Percentiles rank a stretch among this genome's conserved stretches.
Evolutionary conservation across 2,329 filamentous ascomycete genomes (phyloP).

Genomic region (Ophiostoma novo-ulmi): DNA sequence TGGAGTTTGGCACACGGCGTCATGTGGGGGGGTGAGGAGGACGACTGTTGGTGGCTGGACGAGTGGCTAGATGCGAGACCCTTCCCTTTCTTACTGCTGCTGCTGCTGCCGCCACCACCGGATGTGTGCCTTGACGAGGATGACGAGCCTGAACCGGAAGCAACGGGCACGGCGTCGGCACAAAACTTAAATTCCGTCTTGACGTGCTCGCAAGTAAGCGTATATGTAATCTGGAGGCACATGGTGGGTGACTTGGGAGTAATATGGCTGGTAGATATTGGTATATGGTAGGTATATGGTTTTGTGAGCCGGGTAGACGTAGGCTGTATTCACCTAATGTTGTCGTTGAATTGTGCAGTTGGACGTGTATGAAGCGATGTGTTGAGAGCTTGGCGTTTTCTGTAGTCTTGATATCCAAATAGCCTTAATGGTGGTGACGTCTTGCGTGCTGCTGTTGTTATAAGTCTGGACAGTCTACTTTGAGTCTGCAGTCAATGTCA

Average conservation of each 20-base stretch:
- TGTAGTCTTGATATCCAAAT: no score
- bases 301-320: background rate
- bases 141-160: background rate
- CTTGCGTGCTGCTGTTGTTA: background rate
- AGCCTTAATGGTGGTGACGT: background rate
- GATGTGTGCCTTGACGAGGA: conserved; percentile 14
- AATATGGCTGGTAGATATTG: background rate
- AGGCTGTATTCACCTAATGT: background rate
- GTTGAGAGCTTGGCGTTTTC: background rate
- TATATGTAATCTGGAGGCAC: conserved; percentile 49
- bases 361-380: background rate
- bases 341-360: background rate
- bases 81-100: conserved; percentile 22
- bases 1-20: conserved; percentile 42
- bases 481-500: background rate
- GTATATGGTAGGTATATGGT: background rate
- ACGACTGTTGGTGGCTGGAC: conserved; percentile 20
- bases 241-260: conserved; percentile 34
- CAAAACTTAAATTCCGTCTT: conserved; percentile 44
- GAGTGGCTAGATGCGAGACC: background rate
- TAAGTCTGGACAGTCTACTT: no score
- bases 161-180: conserved; percentile 34
- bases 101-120: conserved; percentile 14
- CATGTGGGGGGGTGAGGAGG: conserved; percentile 25
- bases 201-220: conserved; percentile 49